phyloP scores from a whole-genome alignment of 177 flowering plant genomes.

The Tripterygium wilfordii region DNA sequence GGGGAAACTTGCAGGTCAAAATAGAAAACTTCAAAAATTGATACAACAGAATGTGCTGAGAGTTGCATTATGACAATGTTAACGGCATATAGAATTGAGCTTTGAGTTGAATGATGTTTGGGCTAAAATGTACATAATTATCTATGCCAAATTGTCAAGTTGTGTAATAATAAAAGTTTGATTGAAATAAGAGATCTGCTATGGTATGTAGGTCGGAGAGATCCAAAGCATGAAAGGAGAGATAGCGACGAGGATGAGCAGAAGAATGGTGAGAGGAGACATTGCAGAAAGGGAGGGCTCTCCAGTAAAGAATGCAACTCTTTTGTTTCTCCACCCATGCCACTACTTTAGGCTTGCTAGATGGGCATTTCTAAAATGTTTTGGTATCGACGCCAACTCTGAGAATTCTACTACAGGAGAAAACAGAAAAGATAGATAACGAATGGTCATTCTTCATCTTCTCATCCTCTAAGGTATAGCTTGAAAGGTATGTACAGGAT shows the following conservation, averaged over 20 bases:
- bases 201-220: slow-evolving; percentile 19
- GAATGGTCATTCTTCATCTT: no score
- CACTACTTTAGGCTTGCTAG: slow-evolving; percentile 30
- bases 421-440: slow-evolving; percentile 6
- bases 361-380: slow-evolving; percentile 38
- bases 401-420: slow-evolving; percentile 8
- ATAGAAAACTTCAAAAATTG: no score
- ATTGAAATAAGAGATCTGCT: no score
- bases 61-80: no score
- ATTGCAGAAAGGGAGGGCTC: slow-evolving; percentile 7
- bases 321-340: slow-evolving; percentile 25
- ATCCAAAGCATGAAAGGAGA: slow-evolving; percentile 16
- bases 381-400: slow-evolving; percentile 25
- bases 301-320: slow-evolving; percentile 4
- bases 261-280: slow-evolving; percentile 14
- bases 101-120: no score
- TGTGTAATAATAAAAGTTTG: background rate
- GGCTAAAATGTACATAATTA: slow-evolving; percentile 3
- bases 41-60: no score
- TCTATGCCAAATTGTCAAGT: background rate
- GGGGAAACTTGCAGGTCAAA: no score
- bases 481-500: no score
- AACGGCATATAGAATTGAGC: no score
- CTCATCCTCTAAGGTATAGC: no score
- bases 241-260: slow-evolving; percentile 13